A percentile compares a stretch with the other conserved stretches of the same genome.
Evolutionary conservation across 306 rosid genomes (phyloP).

Genomic region (Herpetospermum pedunculosum): DNA sequence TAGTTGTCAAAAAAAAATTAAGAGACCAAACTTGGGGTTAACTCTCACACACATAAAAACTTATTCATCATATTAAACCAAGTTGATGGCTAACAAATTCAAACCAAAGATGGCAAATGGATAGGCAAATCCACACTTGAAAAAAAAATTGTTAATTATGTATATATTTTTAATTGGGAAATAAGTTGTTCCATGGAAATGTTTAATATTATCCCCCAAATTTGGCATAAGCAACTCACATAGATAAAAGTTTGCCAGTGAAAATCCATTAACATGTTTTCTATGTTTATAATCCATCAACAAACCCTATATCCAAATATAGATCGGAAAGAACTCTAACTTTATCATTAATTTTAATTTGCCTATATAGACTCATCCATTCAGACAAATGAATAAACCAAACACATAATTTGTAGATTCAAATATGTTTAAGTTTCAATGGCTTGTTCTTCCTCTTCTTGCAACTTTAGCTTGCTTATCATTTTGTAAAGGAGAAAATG

Average conservation of each 20-base stretch:
- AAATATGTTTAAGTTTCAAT: background rate
- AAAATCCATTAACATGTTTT: background rate
- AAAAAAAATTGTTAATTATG: background rate
- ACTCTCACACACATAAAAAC: too few species aligned
- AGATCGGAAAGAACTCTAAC: background rate
- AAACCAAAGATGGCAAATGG: too few species aligned
- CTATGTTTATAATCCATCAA: background rate
- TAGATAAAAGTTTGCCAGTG: background rate
- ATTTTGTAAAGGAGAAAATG: background rate
- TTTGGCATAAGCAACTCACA: background rate
- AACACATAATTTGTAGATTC: background rate
- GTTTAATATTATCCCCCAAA: background rate
- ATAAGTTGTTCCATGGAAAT: background rate
- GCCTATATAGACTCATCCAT: background rate
- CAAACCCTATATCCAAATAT: background rate
- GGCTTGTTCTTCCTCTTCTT: background rate
- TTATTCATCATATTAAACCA: too few species aligned
- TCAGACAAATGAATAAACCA: background rate
- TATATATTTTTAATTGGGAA: background rate
- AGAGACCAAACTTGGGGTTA: too few species aligned
- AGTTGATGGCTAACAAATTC: background rate
- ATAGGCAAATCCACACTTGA: background rate
- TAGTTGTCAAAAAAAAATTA: too few species aligned
- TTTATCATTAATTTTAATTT: background rate
- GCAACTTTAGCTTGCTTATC: background rate